Evolutionary conservation across 306 rosid genomes (phyloP), one percentile per base, ranked within the genome.

Genomic region (Casuarina equisetifolia): DNA sequence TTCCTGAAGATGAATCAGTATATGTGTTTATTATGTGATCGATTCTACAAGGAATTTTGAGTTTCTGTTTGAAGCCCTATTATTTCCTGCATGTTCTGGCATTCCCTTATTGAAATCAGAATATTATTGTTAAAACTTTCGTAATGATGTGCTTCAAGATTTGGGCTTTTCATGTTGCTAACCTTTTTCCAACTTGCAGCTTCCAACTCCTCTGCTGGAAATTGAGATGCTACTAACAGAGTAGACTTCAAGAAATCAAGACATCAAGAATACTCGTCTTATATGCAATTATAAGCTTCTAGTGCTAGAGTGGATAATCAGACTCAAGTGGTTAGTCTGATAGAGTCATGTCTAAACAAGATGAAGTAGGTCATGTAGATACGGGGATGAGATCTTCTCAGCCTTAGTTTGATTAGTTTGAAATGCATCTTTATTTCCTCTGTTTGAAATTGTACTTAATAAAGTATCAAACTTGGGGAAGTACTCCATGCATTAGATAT

Each of bases 171-270:
- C 50, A 6, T 46, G 55, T 15, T 8, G 9, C 8, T 64, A 39
- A 16, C 44, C 12, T 61, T 82, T 66, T 81, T 81, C 80, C 64
- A 62, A 67, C 77, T 86, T 88, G 88, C 97, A 94, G 98, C 90
- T 94, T 58, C 96, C 97, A 45, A 71, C 80, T 15, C 90, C 90
- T 0, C 74, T 82, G 74, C 82, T 80, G 66, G 97, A 94, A 73
- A 51, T 90, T 51, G 88, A 88, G 73, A 90, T 94, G 97, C 96
- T 91, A 36, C 81, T 94, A 32, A 94, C 98, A 0, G 98, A 94
- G 87, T 94, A 94, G 88, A 66, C 62, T 72, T 58, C 58, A 0
- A 61, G 59, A 76, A 66, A 6, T 68, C 52, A 0, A 61, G 59
- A 76, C 71, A 6, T 68, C 52, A 68, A 32, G 9, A 46, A 38